These are phyloP conservation scores for Exophiala alcalophila DNA, from an alignment of 2,329 filamentous ascomycete genomes.

Conservation along the genomic window DNA sequence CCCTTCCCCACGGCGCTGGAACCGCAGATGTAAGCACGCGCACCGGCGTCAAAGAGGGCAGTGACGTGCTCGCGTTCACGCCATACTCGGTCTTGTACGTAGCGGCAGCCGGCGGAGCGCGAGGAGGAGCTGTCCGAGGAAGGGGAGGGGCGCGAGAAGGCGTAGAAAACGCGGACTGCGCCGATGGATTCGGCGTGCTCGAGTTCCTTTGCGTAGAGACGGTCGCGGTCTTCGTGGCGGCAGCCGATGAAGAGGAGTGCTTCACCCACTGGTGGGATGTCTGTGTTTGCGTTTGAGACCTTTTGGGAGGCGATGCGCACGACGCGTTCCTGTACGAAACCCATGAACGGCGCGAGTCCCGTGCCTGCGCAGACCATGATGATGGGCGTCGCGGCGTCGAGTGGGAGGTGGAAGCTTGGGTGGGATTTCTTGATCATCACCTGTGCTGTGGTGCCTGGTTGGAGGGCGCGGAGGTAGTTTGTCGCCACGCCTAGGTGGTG, in stretches of 20 bases:
- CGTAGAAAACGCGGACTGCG: constrained; percentile 59
- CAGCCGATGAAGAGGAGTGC: constrained; percentile 40
- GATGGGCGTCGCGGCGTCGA: constrained; percentile 37
- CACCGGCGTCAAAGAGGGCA: constrained; percentile 47
- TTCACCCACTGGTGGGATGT: constrained; percentile 34
- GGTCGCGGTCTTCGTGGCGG: constrained; percentile 36
- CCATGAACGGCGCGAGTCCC: constrained; percentile 62
- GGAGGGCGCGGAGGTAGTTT: constrained; percentile 55
- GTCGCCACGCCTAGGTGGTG: constrained; percentile 59
- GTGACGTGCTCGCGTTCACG: constrained; percentile 47
- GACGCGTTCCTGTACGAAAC: constrained; percentile 62
- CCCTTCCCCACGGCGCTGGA: constrained; percentile 52
- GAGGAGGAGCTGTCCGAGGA: constrained; percentile 47
- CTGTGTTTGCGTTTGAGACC: constrained; percentile 22
- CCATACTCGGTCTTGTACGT: constrained; percentile 54
- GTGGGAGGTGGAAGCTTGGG: constrained; percentile 38
- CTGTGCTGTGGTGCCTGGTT: constrained; percentile 35
- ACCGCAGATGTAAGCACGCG: constrained; percentile 65
- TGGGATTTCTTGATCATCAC: constrained; percentile 38
- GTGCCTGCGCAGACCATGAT: constrained; percentile 45
- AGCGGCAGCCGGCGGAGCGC: constrained; percentile 48
- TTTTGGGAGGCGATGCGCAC: constrained; percentile 28
- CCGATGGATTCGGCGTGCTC: constrained; percentile 59
- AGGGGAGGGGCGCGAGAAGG: constrained; percentile 52
- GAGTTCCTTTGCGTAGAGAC: constrained; percentile 38